Conservation (phyloP, 257 asterid species). For the Nicotiana otophora region DNA sequence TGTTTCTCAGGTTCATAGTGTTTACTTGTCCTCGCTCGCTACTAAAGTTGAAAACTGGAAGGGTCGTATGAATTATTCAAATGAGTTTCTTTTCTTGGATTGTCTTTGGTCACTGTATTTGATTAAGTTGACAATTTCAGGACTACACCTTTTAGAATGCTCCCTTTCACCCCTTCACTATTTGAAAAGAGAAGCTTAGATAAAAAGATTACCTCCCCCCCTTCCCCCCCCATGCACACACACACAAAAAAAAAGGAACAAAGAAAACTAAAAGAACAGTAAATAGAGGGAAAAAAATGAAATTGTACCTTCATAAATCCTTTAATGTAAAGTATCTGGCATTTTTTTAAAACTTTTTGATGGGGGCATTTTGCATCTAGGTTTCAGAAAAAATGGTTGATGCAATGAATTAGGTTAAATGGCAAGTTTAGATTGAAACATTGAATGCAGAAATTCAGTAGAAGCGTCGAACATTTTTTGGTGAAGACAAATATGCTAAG, state of each 20-base stretch:
- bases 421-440: neutral
- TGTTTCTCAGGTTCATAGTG: constrained; percentile 1
- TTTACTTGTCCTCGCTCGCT: neutral
- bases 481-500: neutral
- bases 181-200: neutral
- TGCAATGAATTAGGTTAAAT: neutral
- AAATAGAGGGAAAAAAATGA: neutral
- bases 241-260: too few species aligned
- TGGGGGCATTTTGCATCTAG: neutral
- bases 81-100: neutral
- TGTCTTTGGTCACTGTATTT: neutral
- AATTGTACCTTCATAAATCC: neutral
- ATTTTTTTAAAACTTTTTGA: neutral
- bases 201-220: neutral
- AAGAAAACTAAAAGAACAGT: neutral
- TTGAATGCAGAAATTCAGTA: neutral
- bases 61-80: neutral
- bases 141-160: neutral
- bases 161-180: neutral
- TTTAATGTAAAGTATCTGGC: neutral
- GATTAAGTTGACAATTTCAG: neutral
- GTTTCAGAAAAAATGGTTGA: neutral
- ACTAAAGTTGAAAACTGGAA: neutral
- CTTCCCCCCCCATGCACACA: too few species aligned
- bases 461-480: neutral